Percentiles rank a stretch among this genome's conserved stretches.
Conservation (phyloP, 2,329 filamentous ascomycete species). For the Paradendryphiella salina region DNA sequence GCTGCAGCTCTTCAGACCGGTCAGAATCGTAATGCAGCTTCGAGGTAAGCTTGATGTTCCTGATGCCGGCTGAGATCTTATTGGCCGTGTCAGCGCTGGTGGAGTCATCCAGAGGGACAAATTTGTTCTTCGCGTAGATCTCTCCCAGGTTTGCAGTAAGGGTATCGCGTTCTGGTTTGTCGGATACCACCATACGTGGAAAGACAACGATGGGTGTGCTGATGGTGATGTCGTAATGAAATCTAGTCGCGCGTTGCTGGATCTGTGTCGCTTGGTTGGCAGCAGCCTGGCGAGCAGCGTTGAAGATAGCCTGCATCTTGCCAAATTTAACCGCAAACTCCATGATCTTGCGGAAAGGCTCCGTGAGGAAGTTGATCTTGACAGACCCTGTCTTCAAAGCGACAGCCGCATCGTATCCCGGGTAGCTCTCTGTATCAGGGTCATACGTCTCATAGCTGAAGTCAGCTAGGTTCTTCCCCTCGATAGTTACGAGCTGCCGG, state of each 20-base stretch:
- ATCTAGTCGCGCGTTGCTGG: conserved; percentile 83
- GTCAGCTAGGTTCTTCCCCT: conserved; percentile 92
- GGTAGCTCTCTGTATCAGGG: conserved; percentile 72
- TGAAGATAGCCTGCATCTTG: conserved; percentile 99
- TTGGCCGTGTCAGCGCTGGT: conserved; percentile 76
- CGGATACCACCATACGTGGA: conserved; percentile 73
- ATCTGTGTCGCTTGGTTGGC: conserved; percentile 91
- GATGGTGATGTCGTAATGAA: conserved; percentile 91
- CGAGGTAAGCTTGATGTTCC: conserved; percentile 88
- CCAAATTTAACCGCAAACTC: conserved; percentile 98
- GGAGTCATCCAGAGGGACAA: conserved; percentile 79
- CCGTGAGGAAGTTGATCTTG: conserved; percentile 95
- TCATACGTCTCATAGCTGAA: conserved; percentile 98
- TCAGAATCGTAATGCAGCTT: conserved; percentile 78
- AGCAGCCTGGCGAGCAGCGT: conserved; percentile 91
- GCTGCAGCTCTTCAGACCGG: conserved; percentile 80
- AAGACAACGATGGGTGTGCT: conserved; percentile 97
- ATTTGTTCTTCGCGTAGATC: conserved; percentile 95
- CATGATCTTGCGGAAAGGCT: conserved; percentile 97
- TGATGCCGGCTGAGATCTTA: conserved; percentile 86
- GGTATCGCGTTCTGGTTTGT: conserved; percentile 73
- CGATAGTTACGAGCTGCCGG: conserved; percentile 86
- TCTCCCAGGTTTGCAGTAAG: conserved; percentile 94
- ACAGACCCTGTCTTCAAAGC: conserved; percentile 90
- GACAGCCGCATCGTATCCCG: conserved; percentile 91